Conservation (phyloP, 2,329 filamentous ascomycete genomes). For the Dichotomopilus funicola region DNA sequence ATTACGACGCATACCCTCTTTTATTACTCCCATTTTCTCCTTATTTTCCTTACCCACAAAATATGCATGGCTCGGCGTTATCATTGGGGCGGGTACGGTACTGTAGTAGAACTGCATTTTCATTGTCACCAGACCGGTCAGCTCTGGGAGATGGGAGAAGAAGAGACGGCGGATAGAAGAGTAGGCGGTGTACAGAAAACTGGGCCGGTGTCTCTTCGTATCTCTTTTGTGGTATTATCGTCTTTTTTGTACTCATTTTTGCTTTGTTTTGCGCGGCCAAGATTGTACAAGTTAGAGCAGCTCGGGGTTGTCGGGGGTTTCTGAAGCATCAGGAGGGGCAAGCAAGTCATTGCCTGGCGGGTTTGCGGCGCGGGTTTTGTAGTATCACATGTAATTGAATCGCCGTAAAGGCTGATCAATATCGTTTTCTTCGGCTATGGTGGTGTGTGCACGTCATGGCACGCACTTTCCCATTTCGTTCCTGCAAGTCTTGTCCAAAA, state of each 20-base stretch:
- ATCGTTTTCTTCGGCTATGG: too few relatives aligned
- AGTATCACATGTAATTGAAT: too few relatives aligned
- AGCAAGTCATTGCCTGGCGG: too few relatives aligned
- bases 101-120: neutral
- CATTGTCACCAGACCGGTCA: neutral
- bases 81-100: neutral
- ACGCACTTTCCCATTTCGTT: neutral
- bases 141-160: conserved; percentile 1
- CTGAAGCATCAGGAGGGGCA: too few relatives aligned
- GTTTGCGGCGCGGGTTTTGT: too few relatives aligned
- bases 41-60: neutral
- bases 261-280: too few relatives aligned
- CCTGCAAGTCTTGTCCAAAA: neutral
- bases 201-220: neutral
- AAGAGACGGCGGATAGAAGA: conserved; percentile 1
- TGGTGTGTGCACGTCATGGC: too few relatives aligned
- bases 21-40: conserved; percentile 11
- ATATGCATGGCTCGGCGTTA: conserved; percentile 18
- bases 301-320: too few relatives aligned
- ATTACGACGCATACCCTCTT: conserved; percentile 8
- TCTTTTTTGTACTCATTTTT: too few relatives aligned
- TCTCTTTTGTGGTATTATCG: neutral
- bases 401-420: too few relatives aligned
- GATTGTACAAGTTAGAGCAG: conserved; percentile 6
- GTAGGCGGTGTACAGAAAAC: conserved; percentile 12